A percentile compares a stretch with the other conserved stretches of the same genome.
phyloP scores from a whole-genome alignment of 176 grass and related monocot species.

The Pharus latifolius region DNA sequence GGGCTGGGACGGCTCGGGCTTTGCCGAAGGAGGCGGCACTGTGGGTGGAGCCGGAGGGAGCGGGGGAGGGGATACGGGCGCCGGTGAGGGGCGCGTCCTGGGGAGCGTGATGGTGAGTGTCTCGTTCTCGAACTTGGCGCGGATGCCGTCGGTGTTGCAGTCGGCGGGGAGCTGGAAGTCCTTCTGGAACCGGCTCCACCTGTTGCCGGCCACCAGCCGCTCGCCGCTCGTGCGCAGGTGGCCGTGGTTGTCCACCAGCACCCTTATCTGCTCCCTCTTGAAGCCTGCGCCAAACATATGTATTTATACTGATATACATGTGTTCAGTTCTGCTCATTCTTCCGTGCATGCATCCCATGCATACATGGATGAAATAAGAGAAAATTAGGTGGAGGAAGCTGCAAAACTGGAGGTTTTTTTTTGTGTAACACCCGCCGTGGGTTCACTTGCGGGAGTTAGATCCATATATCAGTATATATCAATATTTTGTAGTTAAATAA shows the following conservation, averaged over 20 bases:
- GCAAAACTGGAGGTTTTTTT: too few relatives aligned
- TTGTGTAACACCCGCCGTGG: too few relatives aligned
- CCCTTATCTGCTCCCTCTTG: conserved; percentile 52
- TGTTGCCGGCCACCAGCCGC: conserved; percentile 4
- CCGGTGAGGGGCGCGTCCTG: conserved; percentile 14
- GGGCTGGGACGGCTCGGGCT: not conserved
- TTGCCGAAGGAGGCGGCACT: not conserved
- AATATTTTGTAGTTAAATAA: too few relatives aligned
- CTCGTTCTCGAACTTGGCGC: conserved; percentile 69
- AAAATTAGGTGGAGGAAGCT: not conserved
- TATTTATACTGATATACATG: too few relatives aligned
- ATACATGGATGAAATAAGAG: not conserved
- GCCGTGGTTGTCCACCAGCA: conserved; percentile 53
- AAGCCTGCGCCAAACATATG: conserved; percentile 28
- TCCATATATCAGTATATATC: too few relatives aligned
- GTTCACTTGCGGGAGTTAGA: too few relatives aligned
- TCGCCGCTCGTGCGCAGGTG: conserved; percentile 35
- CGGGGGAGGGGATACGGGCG: not conserved
- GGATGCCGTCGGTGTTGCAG: conserved; percentile 37
- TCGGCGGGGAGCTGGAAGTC: conserved; percentile 31
- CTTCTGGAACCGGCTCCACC: conserved; percentile 56
- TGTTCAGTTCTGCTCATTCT: not conserved
- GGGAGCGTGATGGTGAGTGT: conserved; percentile 49
- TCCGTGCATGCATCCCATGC: not conserved
- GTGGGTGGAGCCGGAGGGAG: not conserved